phyloP scores from a whole-genome alignment of 1,139 yeast genomes.

The Zygosaccharomyces pseudobailii region DNA sequence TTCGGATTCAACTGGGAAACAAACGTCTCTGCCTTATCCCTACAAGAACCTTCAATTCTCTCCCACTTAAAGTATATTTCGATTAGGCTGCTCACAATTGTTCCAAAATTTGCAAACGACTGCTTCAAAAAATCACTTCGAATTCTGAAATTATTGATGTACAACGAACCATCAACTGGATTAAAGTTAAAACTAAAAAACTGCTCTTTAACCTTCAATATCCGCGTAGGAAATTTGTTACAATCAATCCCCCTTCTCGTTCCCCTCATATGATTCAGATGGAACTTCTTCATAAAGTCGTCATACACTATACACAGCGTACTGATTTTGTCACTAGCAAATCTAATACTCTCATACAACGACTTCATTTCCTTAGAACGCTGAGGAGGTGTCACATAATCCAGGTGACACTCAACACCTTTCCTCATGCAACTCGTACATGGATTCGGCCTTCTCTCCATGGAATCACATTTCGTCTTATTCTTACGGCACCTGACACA shows the following conservation, averaged over 20 bases:
- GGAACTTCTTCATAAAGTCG: constrained; percentile 3
- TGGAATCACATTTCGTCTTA: constrained; percentile 61
- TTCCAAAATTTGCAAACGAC: constrained; percentile 10
- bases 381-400: constrained; percentile 40
- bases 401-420: constrained; percentile 50
- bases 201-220: constrained; percentile 8
- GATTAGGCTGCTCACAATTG: constrained; percentile 9
- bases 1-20: constrained; percentile 7
- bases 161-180: constrained; percentile 7
- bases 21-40: constrained; percentile 8
- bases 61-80: constrained; percentile 15
- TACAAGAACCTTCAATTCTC: constrained; percentile 3
- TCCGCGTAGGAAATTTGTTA: constrained; percentile 5
- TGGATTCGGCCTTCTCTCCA: constrained; percentile 46
- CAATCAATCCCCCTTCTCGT: neutral
- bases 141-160: constrained; percentile 16
- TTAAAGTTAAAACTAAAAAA: constrained; percentile 9
- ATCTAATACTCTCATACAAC: constrained; percentile 15
- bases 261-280: neutral
- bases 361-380: constrained; percentile 20
- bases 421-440: constrained; percentile 55
- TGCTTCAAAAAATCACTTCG: constrained; percentile 6
- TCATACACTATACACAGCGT: constrained; percentile 7
- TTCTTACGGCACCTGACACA: constrained; percentile 62
- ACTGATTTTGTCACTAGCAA: constrained; percentile 10